phyloP scores from a whole-genome alignment of 1,284 basidiomycete genomes.

The Trichosporon ovoides region DNA sequence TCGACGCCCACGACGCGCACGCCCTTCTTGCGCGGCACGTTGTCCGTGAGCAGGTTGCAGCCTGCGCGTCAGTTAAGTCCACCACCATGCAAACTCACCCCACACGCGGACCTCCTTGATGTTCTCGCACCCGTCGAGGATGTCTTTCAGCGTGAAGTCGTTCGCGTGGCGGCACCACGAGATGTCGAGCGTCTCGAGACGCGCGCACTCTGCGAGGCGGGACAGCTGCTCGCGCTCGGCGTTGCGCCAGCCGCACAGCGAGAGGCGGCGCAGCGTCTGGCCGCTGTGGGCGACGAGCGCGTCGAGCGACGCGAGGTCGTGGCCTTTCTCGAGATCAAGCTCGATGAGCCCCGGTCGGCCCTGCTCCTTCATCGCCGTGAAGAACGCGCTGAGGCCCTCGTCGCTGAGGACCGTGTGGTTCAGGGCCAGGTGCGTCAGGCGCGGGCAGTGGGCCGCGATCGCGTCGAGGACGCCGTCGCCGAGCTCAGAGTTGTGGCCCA shows the following conservation, averaged over 20 bases:
- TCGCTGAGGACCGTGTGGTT: slow-evolving; percentile 63
- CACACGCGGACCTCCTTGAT: slow-evolving; percentile 43
- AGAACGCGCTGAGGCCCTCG: slow-evolving; percentile 63
- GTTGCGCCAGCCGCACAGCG: slow-evolving; percentile 71
- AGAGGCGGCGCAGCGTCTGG: slow-evolving; percentile 57
- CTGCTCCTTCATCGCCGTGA: slow-evolving; percentile 50
- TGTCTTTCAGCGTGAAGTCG: slow-evolving; percentile 70
- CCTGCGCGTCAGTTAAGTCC: slow-evolving; percentile 27
- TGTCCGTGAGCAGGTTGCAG: slow-evolving; percentile 46
- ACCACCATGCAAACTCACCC: slow-evolving; percentile 36
- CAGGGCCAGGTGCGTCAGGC: slow-evolving; percentile 59
- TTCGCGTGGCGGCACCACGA: slow-evolving; percentile 83
- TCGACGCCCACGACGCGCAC: slow-evolving; percentile 49
- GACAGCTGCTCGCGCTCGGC: slow-evolving; percentile 58
- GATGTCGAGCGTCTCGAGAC: slow-evolving; percentile 65
- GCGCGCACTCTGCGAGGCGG: slow-evolving; percentile 53
- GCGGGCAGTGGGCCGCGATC: slow-evolving; percentile 56
- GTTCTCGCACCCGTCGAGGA: slow-evolving; percentile 56
- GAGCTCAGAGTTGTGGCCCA: slow-evolving; percentile 61
- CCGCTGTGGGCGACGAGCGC: slow-evolving; percentile 70
- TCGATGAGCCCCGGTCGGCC: slow-evolving; percentile 47
- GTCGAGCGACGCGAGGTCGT: slow-evolving; percentile 57
- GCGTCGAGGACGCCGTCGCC: slow-evolving; percentile 59
- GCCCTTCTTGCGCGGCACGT: slow-evolving; percentile 46
- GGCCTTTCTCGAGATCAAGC: slow-evolving; percentile 60